These are phyloP conservation scores for Suhomyces faveliae DNA, from an alignment of 805 yeast species.

Conservation along the genomic window DNA sequence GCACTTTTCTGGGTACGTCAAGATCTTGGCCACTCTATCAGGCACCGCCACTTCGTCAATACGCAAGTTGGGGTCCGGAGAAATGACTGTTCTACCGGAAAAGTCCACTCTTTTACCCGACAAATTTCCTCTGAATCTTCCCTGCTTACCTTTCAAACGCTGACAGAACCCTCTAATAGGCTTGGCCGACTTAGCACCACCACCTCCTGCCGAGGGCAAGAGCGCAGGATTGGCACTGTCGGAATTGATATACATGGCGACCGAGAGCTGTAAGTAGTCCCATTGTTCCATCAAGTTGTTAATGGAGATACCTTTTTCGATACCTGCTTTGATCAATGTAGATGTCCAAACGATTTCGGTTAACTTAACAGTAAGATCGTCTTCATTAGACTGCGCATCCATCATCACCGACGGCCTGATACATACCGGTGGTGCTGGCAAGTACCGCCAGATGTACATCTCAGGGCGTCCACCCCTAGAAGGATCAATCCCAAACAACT, in stretches of 20 bases:
- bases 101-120: constrained; percentile 99
- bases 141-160: constrained; percentile 96
- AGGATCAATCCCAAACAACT: constrained; percentile 86
- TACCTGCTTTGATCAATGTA: constrained; percentile 90
- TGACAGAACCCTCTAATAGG: constrained; percentile 96
- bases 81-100: constrained; percentile 96
- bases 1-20: constrained; percentile 94
- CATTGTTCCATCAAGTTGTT: constrained; percentile 97
- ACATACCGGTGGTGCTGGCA: constrained; percentile 99
- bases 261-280: constrained; percentile 93
- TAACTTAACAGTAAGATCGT: constrained; percentile 91
- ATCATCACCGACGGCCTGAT: constrained; percentile 94
- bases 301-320: constrained; percentile 91
- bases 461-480: constrained; percentile 91
- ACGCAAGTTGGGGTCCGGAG: constrained; percentile 94
- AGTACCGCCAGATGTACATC: constrained; percentile 92
- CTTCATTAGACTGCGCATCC: constrained; percentile 94
- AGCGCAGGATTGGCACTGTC: constrained; percentile 85
- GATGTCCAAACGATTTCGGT: constrained; percentile 97
- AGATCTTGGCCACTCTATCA: constrained; percentile 89
- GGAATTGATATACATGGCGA: constrained; percentile 96
- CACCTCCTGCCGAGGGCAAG: constrained; percentile 66
- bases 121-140: constrained; percentile 95
- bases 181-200: constrained; percentile 53
- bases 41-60: constrained; percentile 99